phyloP scores from a whole-genome alignment of 352 stramenopile species.

The Globisporangium solare region DNA sequence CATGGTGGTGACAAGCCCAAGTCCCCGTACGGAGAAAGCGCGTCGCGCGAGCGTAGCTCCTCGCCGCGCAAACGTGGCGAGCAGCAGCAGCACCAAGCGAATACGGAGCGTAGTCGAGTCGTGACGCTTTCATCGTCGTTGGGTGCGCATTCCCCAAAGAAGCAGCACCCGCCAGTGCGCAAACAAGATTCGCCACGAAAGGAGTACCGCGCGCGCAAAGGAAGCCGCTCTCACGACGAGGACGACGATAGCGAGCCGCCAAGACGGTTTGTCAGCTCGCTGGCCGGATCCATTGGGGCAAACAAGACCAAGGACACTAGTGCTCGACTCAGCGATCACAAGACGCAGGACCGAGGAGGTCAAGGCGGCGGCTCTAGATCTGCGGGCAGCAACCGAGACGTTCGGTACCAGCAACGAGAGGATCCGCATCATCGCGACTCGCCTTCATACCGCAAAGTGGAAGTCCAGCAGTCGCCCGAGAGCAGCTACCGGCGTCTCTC shows the following conservation, averaged over 20 bases:
- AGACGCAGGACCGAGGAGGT: constrained; percentile 1
- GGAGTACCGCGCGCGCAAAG: background rate
- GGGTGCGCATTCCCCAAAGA: constrained; percentile 4
- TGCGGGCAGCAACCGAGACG: constrained; percentile 7
- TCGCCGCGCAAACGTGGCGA: constrained; percentile 16
- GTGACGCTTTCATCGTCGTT: constrained; percentile 15
- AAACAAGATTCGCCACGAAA: background rate
- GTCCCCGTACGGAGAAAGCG: background rate
- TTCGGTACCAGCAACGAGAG: constrained; percentile 5
- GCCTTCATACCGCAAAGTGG: constrained; percentile 17
- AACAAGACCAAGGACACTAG: constrained; percentile 9
- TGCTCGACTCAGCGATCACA: constrained; percentile 8
- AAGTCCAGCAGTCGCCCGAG: constrained; percentile 14
- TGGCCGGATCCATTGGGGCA: constrained; percentile 20
- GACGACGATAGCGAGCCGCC: background rate
- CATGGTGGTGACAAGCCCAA: constrained; percentile 9
- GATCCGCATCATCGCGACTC: constrained; percentile 4
- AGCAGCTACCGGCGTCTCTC: constrained; percentile 16
- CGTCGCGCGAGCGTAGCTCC: constrained; percentile 6
- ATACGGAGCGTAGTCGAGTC: constrained; percentile 14
- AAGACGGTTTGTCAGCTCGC: constrained; percentile 29
- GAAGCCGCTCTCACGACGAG: background rate
- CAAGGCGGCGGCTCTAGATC: background rate
- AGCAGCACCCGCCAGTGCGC: background rate
- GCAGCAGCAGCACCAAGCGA: constrained; percentile 11